Evolutionary conservation across 345 rosid species (phyloP), one percentile per base, ranked within the genome.

Genomic region (Psidium friedrichsthalianum): DNA sequence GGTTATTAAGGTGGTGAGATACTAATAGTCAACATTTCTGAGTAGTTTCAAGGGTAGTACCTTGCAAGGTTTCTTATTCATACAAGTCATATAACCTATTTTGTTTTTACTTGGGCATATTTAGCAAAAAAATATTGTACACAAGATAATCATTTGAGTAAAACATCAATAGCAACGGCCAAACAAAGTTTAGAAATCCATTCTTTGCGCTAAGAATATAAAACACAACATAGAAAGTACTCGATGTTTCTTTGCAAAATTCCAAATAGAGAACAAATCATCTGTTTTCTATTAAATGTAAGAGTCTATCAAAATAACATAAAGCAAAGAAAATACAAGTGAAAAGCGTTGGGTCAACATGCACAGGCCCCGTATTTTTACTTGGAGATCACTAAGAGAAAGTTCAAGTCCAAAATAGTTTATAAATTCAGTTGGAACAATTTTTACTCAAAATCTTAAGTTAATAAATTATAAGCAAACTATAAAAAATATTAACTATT

Each of bases 331-430:
- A 29, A 64, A 61, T 25, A n/a, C 21, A 29, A 29, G 42, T 8
- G 42, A 64, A 6, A 29, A 27, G 36, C 15, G 42, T 29, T 29
- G 42, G 22, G 42, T 64, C 36, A 11, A 64, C 42, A 15, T 6
- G 20, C 42, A 16, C 42, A 7, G 16, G 42, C 76, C 22, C 22
- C 0, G 29, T 29, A 64, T 0, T 36, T 64, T 64, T 29, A 59
- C 2, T 20, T 5, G 29, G 3, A 32, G 6, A 29, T 64, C 5
- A 29, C 0, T 1, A 9, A 1, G 16, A 64, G 11, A 1, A 4
- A 64, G 16, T 29, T 29, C 36, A 27, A 59, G 16, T 59, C 10
- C 22, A 8, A 1, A 64, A 1, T 29, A 29, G 10, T 15, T 15
- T 15, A 27, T 36, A 14, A 14, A 61, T 27, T 27, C 21, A 13